phyloP scores from a whole-genome alignment of 192 early-diverging fungal species.

The Diversispora epigaea region DNA sequence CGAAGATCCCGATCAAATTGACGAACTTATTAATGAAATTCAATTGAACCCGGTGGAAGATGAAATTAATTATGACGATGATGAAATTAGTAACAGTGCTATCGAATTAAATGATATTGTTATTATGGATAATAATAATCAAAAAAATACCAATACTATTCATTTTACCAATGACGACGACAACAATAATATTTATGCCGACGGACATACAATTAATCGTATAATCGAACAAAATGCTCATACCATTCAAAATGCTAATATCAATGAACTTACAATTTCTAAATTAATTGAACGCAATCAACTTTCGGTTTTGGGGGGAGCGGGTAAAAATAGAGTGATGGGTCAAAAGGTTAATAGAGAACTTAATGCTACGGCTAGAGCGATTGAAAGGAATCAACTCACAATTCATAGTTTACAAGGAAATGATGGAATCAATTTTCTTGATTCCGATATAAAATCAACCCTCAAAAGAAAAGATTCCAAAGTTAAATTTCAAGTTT shows the following conservation, averaged over 20 bases:
- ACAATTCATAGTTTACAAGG: slow-evolving; percentile 65
- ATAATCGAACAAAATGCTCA: slow-evolving; percentile 55
- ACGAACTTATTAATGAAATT: slow-evolving; percentile 45
- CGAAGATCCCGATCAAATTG: slow-evolving; percentile 53
- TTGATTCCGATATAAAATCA: slow-evolving; percentile 34
- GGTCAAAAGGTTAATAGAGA: slow-evolving; percentile 40
- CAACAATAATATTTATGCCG: not conserved
- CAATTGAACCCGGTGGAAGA: slow-evolving; percentile 35
- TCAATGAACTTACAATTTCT: slow-evolving; percentile 72
- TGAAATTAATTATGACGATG: slow-evolving; percentile 39
- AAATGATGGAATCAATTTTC: slow-evolving; percentile 41
- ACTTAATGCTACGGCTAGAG: slow-evolving; percentile 56
- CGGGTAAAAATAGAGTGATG: slow-evolving; percentile 41
- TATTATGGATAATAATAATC: no score
- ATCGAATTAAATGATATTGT: not conserved
- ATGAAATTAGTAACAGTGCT: not conserved
- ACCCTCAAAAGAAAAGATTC: slow-evolving; percentile 36
- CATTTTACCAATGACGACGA: no score
- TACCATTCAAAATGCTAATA: slow-evolving; percentile 54
- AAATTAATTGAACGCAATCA: slow-evolving; percentile 71
- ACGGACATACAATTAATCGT: slow-evolving; percentile 51
- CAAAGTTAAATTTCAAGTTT: slow-evolving; percentile 36
- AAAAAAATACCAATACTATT: no score
- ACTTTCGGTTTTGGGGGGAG: slow-evolving; percentile 54
- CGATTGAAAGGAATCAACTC: slow-evolving; percentile 72